A percentile compares a stretch with the other conserved stretches of the same genome.
Evolutionary conservation across 345 rosid species (phyloP).

Genomic region (Acer saccharum): DNA sequence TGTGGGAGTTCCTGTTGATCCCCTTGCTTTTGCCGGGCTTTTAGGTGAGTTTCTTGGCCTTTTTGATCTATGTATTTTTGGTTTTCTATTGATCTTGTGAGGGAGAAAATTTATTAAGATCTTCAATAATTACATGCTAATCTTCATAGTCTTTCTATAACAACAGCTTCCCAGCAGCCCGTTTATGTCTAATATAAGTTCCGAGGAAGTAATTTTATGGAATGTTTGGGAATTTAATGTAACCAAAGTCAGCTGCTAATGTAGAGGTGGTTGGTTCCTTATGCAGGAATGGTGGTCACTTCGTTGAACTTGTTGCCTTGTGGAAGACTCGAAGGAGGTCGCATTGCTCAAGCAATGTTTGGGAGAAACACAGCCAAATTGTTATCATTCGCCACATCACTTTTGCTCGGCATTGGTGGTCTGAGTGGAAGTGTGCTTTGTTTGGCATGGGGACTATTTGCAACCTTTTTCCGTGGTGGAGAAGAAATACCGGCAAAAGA

Average conservation of each 20-base stretch:
- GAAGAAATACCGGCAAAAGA: constrained; percentile 90
- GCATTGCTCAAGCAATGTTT: constrained; percentile 92
- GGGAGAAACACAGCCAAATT: constrained; percentile 79
- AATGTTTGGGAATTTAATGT: not conserved
- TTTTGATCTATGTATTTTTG: not conserved
- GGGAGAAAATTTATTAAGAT: not conserved
- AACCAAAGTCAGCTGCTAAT: not conserved
- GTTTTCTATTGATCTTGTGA: not conserved
- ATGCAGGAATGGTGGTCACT: constrained; percentile 91
- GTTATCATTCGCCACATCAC: constrained; percentile 75
- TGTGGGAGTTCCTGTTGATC: constrained; percentile 91
- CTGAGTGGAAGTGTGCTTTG: constrained; percentile 89
- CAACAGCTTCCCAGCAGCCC: not conserved
- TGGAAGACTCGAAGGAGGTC: constrained; percentile 94
- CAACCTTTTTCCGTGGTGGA: constrained; percentile 93
- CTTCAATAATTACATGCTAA: not conserved
- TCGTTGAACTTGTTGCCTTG: constrained; percentile 91
- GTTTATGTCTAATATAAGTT: not conserved
- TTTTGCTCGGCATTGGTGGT: constrained; percentile 75
- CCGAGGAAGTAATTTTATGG: not conserved
- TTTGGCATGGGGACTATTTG: constrained; percentile 86
- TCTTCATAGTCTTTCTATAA: not conserved
- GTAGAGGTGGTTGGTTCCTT: not conserved
- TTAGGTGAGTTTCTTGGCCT: constrained; percentile 51
- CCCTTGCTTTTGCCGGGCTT: constrained; percentile 96